Evolutionary conservation across 495 filamentous ascomycete species (phyloP).

Genomic region (Daldinia caldariorum): DNA sequence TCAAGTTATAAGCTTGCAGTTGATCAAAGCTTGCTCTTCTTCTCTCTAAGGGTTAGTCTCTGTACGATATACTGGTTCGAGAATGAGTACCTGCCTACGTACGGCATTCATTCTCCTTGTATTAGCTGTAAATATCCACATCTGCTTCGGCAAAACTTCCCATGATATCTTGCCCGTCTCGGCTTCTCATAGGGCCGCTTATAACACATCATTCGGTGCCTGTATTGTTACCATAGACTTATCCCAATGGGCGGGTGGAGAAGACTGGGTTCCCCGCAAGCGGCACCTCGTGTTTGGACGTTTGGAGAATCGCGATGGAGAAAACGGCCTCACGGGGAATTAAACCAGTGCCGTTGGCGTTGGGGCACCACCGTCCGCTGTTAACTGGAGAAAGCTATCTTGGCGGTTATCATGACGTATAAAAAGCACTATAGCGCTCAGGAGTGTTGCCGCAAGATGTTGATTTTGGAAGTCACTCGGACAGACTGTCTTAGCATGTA

Average conservation of each 20-base stretch:
- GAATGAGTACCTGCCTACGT: no score
- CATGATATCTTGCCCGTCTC: background rate
- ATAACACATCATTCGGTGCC: slow-evolving; percentile 11
- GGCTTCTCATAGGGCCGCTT: slow-evolving; percentile 36
- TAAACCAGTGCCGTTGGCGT: slow-evolving; percentile 4
- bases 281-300: slow-evolving; percentile 15
- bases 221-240: slow-evolving; percentile 7
- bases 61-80: background rate
- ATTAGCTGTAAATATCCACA: no score
- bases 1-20: no score
- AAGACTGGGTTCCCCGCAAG: slow-evolving; percentile 39
- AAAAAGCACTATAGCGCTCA: slow-evolving; percentile 9
- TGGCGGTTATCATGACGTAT: slow-evolving; percentile 14
- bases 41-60: no score
- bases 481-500: background rate
- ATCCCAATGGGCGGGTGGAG: slow-evolving; percentile 11
- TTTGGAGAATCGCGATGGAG: slow-evolving; percentile 19
- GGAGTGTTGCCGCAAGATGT: background rate
- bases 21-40: no score
- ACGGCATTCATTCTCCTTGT: no score
- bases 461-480: background rate
- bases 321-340: slow-evolving; percentile 14
- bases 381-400: slow-evolving; percentile 9
- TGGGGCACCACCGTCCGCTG: slow-evolving; percentile 3
- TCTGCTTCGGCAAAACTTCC: background rate